Base-by-base conservation (phyloP, 2,329 filamentous ascomycete genomes). In the Cryphonectria parasitica region DNA sequence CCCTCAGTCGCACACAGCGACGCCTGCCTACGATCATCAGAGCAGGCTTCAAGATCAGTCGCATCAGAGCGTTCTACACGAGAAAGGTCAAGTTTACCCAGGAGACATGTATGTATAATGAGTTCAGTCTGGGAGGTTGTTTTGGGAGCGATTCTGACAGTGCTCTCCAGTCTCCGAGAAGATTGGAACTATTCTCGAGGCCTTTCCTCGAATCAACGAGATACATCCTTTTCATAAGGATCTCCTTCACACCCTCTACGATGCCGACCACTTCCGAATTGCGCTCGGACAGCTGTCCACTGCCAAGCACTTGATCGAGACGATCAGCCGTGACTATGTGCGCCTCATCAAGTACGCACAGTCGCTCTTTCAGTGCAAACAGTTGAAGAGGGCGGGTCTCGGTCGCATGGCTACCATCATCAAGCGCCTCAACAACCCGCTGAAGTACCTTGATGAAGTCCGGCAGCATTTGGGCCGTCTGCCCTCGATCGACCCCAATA, bases 381-480 rank as follows among this genome's bases (percentile, higher is more conserved):
- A 98, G 86, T 90, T 99, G 78, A 99, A 99, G 90, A 89, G 93
- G 74, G 96, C 97, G 66, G 97, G 92, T 11, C 89, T 99, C 67
- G 96, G 96, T 86, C 94, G 96, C 79, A 98, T 99, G 96, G 96
- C 95, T 74, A 99, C 96, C 25, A 94, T 99, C 77, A 94, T 94
- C 84, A 96, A 94, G 85, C 90, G 95, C 74, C 85, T 99, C 73
- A 98, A 97, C 83, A 96, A 99, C 77, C 94, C 96, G 69, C 88
- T 99, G 65, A 87, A 97, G 74, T 99, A 98, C 82, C 90, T 99
- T 72, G 96, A 99, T 83, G 95, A 98, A 83, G 94, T 97, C 74
- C 91, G 96, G 76, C 95, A 98, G 85, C 97, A 99, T 85, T 86
- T 99, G 79, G 96, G 95, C 73, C 95, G 96, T 91, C 90, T 99